Evolutionary conservation across 2,329 filamentous ascomycete species (phyloP), one percentile per base, ranked within the genome.

Genomic region (Sclerotinia trifoliorum): DNA sequence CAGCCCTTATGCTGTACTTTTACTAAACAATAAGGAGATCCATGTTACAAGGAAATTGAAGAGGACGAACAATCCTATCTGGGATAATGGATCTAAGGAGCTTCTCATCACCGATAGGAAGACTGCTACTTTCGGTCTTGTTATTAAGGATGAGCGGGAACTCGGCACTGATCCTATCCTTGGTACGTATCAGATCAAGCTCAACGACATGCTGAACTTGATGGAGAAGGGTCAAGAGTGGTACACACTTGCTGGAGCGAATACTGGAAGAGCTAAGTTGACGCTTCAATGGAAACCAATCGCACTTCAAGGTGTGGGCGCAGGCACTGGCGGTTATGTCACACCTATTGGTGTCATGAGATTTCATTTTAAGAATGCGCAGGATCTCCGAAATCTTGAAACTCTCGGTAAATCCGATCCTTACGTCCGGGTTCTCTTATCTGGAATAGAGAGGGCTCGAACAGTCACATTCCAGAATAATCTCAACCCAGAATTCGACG

Each of bases 401-500:
- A 92, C 93, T 2, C 87, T 99, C 79, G 95, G 95, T 80, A 98
- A 98, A 80, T 98, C 95, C 0, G 96, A 99, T 79, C 93, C 95
- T 0, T 99, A 99, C 75, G 92, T 89, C 29, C 90, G 94, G 54
- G 90, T 98, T 1, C 80, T 97, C 65, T 85, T 97, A 10, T 97
- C 94, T 60, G 94, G 95, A 57, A 88, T 98, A 68, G 90, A 95
- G 77, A 96, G 94, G 79, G 93, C 87, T 13, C 88, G 94, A 68
- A 98, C 95, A 2, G 95, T 99, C 63, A 98, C 94, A 0, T 97
- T 95, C 83, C 89, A 93, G 78, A 99, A 97, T 80, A 96, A 97
- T 71, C 87, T 99, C 68, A 93, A 96, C 77, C 95, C 95, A 2
- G 91, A 95, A 65, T 99, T 92, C 89, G 93, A 99, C 75, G 95